Conservation (phyloP, 2,329 filamentous ascomycete species). For the Aspergillus sp. region DNA sequence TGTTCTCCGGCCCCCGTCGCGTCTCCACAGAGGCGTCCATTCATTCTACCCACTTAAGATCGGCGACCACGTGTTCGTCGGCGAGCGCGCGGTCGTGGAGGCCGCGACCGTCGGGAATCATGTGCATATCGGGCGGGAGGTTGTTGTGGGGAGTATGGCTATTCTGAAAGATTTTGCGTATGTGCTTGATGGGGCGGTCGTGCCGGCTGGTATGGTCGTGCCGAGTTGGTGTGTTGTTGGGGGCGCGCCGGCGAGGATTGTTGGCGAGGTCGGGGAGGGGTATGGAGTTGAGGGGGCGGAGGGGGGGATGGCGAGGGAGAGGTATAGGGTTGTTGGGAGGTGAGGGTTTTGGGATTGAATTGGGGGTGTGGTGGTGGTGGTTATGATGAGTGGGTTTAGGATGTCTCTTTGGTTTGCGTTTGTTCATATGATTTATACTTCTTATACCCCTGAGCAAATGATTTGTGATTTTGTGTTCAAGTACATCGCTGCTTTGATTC, state of each 20-base stretch:
- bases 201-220: slow-evolving; percentile 86
- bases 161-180: slow-evolving; percentile 93
- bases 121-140: slow-evolving; percentile 77
- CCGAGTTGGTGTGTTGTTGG: slow-evolving; percentile 92
- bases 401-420: neutral
- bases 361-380: neutral
- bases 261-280: slow-evolving; percentile 68
- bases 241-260: slow-evolving; percentile 73
- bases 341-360: no score
- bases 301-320: slow-evolving; percentile 44
- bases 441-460: neutral
- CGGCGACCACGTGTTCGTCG: slow-evolving; percentile 91
- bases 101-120: slow-evolving; percentile 81
- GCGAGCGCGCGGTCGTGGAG: slow-evolving; percentile 71
- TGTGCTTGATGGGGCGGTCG: slow-evolving; percentile 78
- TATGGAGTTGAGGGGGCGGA: slow-evolving; percentile 48
- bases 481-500: neutral
- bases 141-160: slow-evolving; percentile 78
- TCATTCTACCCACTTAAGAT: slow-evolving; percentile 81
- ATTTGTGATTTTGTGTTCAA: neutral
- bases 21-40: slow-evolving; percentile 69
- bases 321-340: slow-evolving; percentile 40
- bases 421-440: neutral
- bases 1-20: slow-evolving; percentile 77
- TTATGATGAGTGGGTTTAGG: neutral